Base-by-base conservation (phyloP, 73 alveolate species). In the Paramecium primaurelia region DNA sequence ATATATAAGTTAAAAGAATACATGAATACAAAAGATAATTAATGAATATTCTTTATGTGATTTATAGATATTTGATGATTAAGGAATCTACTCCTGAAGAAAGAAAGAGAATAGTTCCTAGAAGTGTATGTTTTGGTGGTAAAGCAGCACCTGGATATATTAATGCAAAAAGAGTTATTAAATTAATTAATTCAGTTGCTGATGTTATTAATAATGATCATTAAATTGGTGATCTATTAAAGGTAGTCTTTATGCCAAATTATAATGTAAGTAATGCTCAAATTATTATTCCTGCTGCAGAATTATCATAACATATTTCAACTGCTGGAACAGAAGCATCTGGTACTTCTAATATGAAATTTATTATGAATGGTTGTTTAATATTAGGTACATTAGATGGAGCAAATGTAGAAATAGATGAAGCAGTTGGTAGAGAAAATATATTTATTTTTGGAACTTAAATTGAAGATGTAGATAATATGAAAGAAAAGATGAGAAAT, bases 331-430 rank as follows among this genome's bases (percentile, higher is more conserved):
- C 98, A 34, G 99, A 98, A 86, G 98, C 98, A 16, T 51, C 97
- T 16, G 99, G 98, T 11, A 96, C 98, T 6, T 93, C 98, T 0
- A 95, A 94, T 93, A 95, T 95, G 98, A 98, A 98, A 88, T 98
- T 98, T 73, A 98, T 98, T 71, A 98, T 98, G 99, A 97, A 97
- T 75, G 99, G 99, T 9, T 97, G 98, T 25, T 91, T 98, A 59
- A 97, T 98, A 58, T 95, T 98, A 64, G 99, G 99, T 54, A 98
- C 99, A 20, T 94, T 97, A 98, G 99, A 98, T 83, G 99, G 99
- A 7, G 99, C 99, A 14, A 98, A 98, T 92, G 98, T 98, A 38
- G 99, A 98, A 86, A 99, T 99, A 71, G 98, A 98, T 26, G 99
- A 99, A 93, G 99, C 97, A 77, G 95, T 98, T 42, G 99, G 99